Evolutionary conservation across 108 stramenopile species (phyloP).

Genomic region (Cyclotella sp.): DNA sequence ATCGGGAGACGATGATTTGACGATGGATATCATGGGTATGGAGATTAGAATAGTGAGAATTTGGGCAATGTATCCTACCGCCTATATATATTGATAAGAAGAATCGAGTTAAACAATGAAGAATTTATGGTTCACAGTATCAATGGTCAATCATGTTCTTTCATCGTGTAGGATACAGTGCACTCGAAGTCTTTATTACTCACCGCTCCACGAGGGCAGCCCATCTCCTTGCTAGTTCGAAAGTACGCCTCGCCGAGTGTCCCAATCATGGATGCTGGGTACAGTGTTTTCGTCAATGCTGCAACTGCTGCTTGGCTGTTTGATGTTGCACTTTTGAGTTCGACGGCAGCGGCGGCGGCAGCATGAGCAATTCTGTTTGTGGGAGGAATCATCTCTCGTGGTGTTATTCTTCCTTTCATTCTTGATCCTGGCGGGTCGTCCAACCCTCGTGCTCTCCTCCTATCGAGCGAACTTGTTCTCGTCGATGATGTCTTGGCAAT

Average conservation of each 20-base stretch:
- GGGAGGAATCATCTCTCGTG: too few species aligned
- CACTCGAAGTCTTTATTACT: constrained; percentile 6
- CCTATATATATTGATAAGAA: constrained; percentile 5
- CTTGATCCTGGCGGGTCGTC: too few species aligned
- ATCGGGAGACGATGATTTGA: constrained; percentile 15
- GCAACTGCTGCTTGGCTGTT: constrained; percentile 5
- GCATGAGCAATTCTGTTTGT: too few species aligned
- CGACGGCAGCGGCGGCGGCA: too few species aligned
- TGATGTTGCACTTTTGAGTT: too few species aligned
- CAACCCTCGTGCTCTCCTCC: too few species aligned
- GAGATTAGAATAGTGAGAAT: constrained; percentile 28
- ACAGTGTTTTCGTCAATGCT: constrained; percentile 25
- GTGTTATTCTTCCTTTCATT: too few species aligned
- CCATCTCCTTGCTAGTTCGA: constrained; percentile 37
- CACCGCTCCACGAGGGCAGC: constrained; percentile 41
- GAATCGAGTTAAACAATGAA: not conserved
- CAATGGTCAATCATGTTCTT: too few species aligned
- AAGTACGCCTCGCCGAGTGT: constrained; percentile 29
- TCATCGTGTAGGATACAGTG: not conserved
- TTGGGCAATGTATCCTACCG: constrained; percentile 38
- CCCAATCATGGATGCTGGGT: constrained; percentile 28
- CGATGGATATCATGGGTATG: constrained; percentile 38
- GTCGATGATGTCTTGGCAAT: too few species aligned
- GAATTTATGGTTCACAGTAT: too few species aligned
- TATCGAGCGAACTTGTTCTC: too few species aligned